A percentile compares a stretch with the other conserved stretches of the same genome.
phyloP scores from a whole-genome alignment of 2,329 filamentous ascomycete species.

The Fusarium robinianum region DNA sequence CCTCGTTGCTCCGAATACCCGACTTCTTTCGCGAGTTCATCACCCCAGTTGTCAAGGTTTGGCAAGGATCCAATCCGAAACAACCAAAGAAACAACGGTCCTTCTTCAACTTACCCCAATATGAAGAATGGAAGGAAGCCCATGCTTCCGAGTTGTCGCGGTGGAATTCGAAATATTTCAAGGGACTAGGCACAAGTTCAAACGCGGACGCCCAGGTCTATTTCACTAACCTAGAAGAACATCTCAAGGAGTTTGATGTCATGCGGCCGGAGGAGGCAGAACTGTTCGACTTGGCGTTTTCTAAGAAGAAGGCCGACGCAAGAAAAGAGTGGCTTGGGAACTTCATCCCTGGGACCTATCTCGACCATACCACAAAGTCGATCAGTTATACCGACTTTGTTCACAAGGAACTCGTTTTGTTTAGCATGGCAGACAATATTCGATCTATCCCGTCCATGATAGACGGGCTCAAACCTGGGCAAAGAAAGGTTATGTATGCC shows the following conservation, averaged over 20 bases:
- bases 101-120: slow-evolving; percentile 97
- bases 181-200: slow-evolving; percentile 94
- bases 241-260: slow-evolving; percentile 87
- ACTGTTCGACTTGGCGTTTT: slow-evolving; percentile 93
- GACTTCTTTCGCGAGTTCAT: slow-evolving; percentile 97
- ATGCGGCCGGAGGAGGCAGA: slow-evolving; percentile 84
- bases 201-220: slow-evolving; percentile 93
- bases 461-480: slow-evolving; percentile 94
- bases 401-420: slow-evolving; percentile 96
- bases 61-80: slow-evolving; percentile 88
- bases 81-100: slow-evolving; percentile 75
- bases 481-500: slow-evolving; percentile 93
- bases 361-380: slow-evolving; percentile 80
- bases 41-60: slow-evolving; percentile 97
- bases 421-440: slow-evolving; percentile 98
- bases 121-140: slow-evolving; percentile 83
- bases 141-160: slow-evolving; percentile 71
- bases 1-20: slow-evolving; percentile 85
- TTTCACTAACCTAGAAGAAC: slow-evolving; percentile 90
- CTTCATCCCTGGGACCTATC: slow-evolving; percentile 89
- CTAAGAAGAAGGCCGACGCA: slow-evolving; percentile 98
- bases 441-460: slow-evolving; percentile 95
- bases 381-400: slow-evolving; percentile 93
- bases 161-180: slow-evolving; percentile 99
- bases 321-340: slow-evolving; percentile 96